Conservation (phyloP, 1,284 basidiomycete species). For the Boletus smithii region DNA sequence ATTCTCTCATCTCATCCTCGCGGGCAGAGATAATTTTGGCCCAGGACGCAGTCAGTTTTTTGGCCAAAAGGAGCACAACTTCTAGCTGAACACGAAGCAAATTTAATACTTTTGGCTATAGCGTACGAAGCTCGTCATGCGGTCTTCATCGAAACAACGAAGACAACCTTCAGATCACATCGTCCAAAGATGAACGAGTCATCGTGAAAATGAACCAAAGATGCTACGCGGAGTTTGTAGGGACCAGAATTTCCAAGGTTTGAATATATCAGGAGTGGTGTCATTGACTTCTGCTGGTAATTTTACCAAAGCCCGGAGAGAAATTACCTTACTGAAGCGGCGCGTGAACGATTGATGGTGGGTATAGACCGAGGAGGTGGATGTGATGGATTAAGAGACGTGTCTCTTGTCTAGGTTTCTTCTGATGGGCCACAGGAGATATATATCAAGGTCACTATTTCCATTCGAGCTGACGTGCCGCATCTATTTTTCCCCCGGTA, state of each 20-base stretch:
- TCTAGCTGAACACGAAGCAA: conserved; percentile 24
- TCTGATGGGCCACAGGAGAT: conserved; percentile 7
- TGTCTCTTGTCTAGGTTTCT: conserved; percentile 10
- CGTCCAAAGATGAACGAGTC: conserved; percentile 13
- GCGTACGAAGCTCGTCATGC: conserved; percentile 11
- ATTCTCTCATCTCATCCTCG: conserved; percentile 3
- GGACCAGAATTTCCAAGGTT: conserved; percentile 11
- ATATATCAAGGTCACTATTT: conserved; percentile 15
- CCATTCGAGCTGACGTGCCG: conserved; percentile 4
- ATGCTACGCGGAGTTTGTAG: conserved; percentile 23
- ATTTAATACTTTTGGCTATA: conserved; percentile 6
- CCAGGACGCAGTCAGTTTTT: conserved; percentile 3
- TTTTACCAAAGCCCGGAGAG: conserved; percentile 11
- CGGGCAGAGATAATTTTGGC: conserved; percentile 11
- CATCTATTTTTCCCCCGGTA: conserved; percentile 4
- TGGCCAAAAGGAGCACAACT: conserved; percentile 4
- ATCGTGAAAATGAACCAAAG: conserved; percentile 5
- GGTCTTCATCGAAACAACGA: conserved; percentile 19
- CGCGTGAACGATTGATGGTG: conserved; percentile 9
- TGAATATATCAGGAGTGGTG: conserved; percentile 8
- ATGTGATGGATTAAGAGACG: conserved; percentile 10
- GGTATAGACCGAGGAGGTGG: conserved; percentile 29
- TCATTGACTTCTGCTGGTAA: conserved; percentile 4
- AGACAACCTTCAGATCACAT: conserved; percentile 12
- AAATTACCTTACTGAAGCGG: conserved; percentile 17